Evolutionary conservation across 2,329 filamentous ascomycete genomes (phyloP), one percentile per base, ranked within the genome.

Genomic region (Ascochyta viciae-villosae): DNA sequence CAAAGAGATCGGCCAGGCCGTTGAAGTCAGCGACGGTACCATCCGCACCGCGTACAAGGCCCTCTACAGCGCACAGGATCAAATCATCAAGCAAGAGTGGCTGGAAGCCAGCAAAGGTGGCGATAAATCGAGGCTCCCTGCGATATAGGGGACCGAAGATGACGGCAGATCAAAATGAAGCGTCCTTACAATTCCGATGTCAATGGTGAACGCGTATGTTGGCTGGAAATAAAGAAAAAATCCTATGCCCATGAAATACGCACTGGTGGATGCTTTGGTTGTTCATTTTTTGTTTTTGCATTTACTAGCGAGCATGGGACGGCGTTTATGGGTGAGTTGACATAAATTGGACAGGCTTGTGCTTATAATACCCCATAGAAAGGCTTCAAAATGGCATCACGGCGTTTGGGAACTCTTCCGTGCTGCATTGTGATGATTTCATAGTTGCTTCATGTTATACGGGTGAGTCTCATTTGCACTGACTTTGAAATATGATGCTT

Each of bases 1-100:
- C n/a, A 93, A 93, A 75, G 90, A 96, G 58, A 97, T 99, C 66
- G 90, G 92, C 5, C 77, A 78, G 23, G 89, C 95, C 16, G 92
- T 91, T 1, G 91, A 92, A 63, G 95, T 99, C 26, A 97, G 92
- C 74, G 96, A 99, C 72, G 93, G 95, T 51, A 99, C 95, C 0
- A 96, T 99, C 68, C 93, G 96, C 70, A 96, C 91, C 24, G 93
- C 94, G 0, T 99, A 98, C 81, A 95, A 95, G 73, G 88, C 90
- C 70, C 83, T 99, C 44, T 94, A 93, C 73, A 82, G 83, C 16
- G 87, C 89, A 44, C 86, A 87, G 46, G 87, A 94, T 51, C 83
- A 85, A 59, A 79, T 99, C 55, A 86, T 97, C 67, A 87, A 89
- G 64, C 81, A 86, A 47, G 86, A 89, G 57, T 94, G 91, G 87